Conservation (phyloP, 2,329 filamentous ascomycete genomes). For the Sphaerulina vaccinii region DNA sequence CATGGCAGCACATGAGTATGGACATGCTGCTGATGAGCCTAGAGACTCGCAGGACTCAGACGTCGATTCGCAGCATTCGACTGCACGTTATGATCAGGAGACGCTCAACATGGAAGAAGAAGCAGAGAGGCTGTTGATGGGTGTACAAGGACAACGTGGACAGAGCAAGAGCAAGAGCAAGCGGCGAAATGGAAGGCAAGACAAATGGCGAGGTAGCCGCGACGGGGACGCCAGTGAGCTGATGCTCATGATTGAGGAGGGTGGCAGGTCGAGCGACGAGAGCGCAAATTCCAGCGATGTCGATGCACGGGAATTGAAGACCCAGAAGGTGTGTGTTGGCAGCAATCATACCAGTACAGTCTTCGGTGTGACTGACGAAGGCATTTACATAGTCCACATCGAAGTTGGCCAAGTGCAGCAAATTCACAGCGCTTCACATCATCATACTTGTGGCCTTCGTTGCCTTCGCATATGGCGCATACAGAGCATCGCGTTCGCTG, state of each 20-base stretch:
- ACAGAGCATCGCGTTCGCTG: constrained; percentile 49
- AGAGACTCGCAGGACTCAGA: constrained; percentile 8
- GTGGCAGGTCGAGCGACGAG: constrained; percentile 44
- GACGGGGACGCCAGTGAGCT: constrained; percentile 68
- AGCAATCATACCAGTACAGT: neutral
- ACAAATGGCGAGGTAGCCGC: constrained; percentile 49
- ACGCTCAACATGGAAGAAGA: constrained; percentile 50
- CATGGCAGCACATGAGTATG: neutral
- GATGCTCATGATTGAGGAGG: constrained; percentile 90
- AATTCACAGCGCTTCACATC: constrained; percentile 43
- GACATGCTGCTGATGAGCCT: neutral
- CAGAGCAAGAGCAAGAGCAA: constrained; percentile 17
- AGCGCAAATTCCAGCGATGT: constrained; percentile 42
- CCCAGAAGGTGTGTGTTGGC: constrained; percentile 25
- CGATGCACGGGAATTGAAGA: constrained; percentile 50
- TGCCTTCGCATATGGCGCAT: constrained; percentile 56
- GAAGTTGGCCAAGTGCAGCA: constrained; percentile 37
- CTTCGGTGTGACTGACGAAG: constrained; percentile 1
- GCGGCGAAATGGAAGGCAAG: constrained; percentile 29
- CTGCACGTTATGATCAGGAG: constrained; percentile 36
- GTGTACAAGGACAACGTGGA: constrained; percentile 21
- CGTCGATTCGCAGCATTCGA: constrained; percentile 7
- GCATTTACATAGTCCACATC: constrained; percentile 31
- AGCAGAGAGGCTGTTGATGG: constrained; percentile 44
- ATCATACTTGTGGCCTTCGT: constrained; percentile 55